A percentile compares a stretch with the other conserved stretches of the same genome.
phyloP scores from a whole-genome alignment of 805 yeast species.

The Yarrowia osloensis region DNA sequence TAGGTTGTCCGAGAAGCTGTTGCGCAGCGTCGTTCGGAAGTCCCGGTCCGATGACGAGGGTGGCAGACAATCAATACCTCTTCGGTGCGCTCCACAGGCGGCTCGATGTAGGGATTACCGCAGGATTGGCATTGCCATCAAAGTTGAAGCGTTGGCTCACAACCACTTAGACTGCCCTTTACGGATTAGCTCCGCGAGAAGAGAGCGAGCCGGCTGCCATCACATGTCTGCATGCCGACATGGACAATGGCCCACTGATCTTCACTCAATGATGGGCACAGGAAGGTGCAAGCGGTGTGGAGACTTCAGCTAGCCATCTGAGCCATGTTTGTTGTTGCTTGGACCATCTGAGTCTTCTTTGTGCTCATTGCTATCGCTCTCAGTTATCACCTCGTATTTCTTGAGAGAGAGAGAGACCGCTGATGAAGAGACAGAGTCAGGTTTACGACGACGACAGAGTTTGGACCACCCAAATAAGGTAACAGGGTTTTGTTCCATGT shows the following conservation, averaged over 20 bases:
- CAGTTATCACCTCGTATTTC: background rate
- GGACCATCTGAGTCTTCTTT: too few species aligned
- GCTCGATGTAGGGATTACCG: background rate
- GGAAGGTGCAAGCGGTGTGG: background rate
- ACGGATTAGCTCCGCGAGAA: background rate
- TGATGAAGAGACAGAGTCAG: background rate
- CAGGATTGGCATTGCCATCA: background rate
- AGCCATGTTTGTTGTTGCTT: too few species aligned
- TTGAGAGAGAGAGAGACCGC: background rate
- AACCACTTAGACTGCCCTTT: slow-evolving; percentile 11
- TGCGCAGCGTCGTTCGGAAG: too few species aligned
- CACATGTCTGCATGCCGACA: slow-evolving; percentile 15
- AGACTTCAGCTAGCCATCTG: too few species aligned
- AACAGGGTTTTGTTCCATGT: slow-evolving; percentile 1
- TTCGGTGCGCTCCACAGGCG: background rate
- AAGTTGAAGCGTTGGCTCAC: background rate
- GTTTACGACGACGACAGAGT: background rate
- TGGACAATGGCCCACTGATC: background rate
- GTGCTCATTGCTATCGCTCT: too few species aligned
- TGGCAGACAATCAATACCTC: too few species aligned
- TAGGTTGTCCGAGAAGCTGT: too few species aligned
- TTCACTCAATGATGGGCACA: background rate
- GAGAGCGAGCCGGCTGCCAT: slow-evolving; percentile 7
- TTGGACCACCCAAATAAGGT: background rate
- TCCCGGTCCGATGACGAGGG: too few species aligned